Base-by-base conservation (phyloP, 371 early-diverging fungal genomes). In the Mucor saturninus region DNA sequence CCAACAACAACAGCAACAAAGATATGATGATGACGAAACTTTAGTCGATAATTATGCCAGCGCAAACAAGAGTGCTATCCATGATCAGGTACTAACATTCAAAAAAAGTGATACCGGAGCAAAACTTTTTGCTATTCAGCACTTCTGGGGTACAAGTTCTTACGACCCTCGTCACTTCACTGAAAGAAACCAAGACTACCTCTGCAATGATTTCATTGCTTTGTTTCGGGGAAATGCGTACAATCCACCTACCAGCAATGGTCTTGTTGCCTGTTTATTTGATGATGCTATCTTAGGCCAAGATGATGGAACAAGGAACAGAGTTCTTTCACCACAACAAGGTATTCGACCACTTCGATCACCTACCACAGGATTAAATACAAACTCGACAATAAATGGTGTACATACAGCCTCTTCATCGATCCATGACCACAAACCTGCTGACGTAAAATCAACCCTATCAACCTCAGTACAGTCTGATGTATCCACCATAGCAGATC, bases 231-330 rank as follows among this genome's bases (percentile, higher is more conserved):
- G 79, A 30, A 72, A 65, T 61, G 76, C 76, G 1, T 75, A 79
- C 48, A 69, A 56, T 37, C 56, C 68, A 4, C 71, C 90, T 51
- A 83, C 91, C 15, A 85, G 80, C 56, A 93, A 93, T 61, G 77
- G 89, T 10, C 91, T 98, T 63, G 79, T 96, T 31, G 79, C 89
- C 5, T 80, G 83, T 30, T 61, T 98, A 56, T 94, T 98, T 72
- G 82, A 85, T 15, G 91, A 92, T 62, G 72, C 79, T 21, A 75
- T 76, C 28, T 62, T 88, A 6, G 86, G 89, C 3, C 88, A 89
- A 21, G 88, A 91, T 73, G 85, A 85, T 45, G 89, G 66, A 6
- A 65, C 67, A 6, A 50, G 62, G 42, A 71, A 72, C 21, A 63
- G 75, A 3, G 78, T 74, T 0, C 40, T 45, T 30, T 71, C 72